Percentiles rank a stretch among this genome's conserved stretches.
phyloP scores from a whole-genome alignment of 108 stramenopile genomes.

The Pseudonitzschia multiseries region DNA sequence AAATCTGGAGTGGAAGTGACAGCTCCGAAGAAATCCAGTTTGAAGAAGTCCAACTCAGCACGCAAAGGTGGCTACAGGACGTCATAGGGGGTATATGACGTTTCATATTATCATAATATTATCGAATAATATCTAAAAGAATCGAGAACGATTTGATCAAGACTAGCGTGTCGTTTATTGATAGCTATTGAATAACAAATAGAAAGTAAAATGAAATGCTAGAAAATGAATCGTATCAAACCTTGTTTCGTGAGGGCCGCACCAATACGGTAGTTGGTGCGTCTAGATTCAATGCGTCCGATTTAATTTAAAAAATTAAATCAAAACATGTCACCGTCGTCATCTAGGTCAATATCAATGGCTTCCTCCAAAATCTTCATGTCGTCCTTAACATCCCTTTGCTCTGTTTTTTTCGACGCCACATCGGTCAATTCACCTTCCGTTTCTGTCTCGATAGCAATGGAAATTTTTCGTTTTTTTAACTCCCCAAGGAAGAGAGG shows the following conservation, averaged over 20 bases:
- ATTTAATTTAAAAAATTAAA: neutral
- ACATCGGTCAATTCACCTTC: neutral
- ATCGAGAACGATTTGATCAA: neutral
- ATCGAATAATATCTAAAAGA: neutral
- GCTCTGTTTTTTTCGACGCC: neutral
- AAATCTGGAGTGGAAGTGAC: neutral
- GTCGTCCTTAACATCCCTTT: neutral
- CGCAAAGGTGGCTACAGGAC: neutral
- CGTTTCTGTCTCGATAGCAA: neutral
- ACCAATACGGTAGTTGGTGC: no score
- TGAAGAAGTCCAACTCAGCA: neutral
- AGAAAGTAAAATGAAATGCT: neutral
- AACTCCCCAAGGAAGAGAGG: neutral
- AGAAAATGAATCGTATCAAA: no score
- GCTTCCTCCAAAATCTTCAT: conserved; percentile 1
- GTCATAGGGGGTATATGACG: neutral
- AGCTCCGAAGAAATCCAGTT: conserved; percentile 1
- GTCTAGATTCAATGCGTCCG: no score
- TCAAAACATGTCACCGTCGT: conserved; percentile 21
- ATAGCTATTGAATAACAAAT: neutral
- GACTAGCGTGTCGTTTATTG: neutral
- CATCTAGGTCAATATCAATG: neutral
- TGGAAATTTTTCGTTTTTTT: neutral
- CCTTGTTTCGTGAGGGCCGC: no score
- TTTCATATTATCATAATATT: neutral